These are phyloP conservation scores for Solanum etuberosum DNA, from an alignment of 257 asterid species.

Conservation along the genomic window DNA sequence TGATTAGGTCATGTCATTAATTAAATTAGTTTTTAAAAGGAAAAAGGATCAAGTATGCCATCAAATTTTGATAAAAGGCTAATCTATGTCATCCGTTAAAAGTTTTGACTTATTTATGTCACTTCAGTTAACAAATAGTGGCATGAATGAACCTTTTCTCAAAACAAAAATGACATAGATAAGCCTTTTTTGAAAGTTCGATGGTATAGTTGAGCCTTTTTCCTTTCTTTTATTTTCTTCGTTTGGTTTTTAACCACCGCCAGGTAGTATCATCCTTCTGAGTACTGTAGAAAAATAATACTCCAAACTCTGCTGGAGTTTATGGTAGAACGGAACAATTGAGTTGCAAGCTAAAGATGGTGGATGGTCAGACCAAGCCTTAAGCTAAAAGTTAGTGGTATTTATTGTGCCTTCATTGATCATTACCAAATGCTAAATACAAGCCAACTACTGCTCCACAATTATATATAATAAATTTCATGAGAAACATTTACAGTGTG, in stretches of 20 bases:
- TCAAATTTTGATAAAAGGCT: background rate
- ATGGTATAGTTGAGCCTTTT: too few species aligned
- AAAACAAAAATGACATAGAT: background rate
- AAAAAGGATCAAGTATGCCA: background rate
- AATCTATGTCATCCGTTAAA: background rate
- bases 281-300: background rate
- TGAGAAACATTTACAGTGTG: background rate
- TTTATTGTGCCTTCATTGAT: background rate
- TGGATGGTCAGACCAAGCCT: background rate
- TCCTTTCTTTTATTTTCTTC: background rate
- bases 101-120: background rate
- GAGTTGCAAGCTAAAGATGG: background rate
- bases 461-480: background rate
- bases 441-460: background rate
- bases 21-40: background rate
- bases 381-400: background rate
- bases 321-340: background rate
- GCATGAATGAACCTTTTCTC: background rate
- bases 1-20: background rate
- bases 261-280: background rate
- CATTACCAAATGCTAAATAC: background rate
- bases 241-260: background rate
- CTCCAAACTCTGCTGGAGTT: background rate
- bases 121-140: too few species aligned
- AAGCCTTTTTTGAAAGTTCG: accelerated